Percentiles rank a stretch among this genome's conserved stretches.
phyloP scores from a whole-genome alignment of 2,329 filamentous ascomycete species.

The Cytospora piceae region DNA sequence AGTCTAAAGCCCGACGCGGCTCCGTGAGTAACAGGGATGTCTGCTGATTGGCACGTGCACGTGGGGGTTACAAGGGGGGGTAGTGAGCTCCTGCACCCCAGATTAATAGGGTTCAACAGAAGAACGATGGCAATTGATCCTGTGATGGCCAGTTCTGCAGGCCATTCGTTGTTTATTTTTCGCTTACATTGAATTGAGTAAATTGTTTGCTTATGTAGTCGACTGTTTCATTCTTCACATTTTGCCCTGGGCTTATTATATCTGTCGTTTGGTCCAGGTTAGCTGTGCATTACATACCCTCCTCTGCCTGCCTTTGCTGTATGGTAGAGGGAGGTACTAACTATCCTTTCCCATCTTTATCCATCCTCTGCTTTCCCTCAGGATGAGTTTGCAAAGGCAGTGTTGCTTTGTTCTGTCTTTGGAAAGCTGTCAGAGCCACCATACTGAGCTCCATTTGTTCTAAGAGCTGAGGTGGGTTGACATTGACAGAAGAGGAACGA shows the following conservation, averaged over 20 bases:
- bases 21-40: conserved; percentile 4
- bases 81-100: not conserved
- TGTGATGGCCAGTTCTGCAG: not conserved
- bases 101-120: too few species aligned
- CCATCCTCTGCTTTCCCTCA: not conserved
- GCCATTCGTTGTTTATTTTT: too few species aligned
- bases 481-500: not conserved
- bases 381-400: not conserved
- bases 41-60: conserved; percentile 1
- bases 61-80: not conserved
- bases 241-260: too few species aligned
- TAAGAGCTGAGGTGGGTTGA: too few species aligned
- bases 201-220: not conserved
- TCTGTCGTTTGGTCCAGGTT: too few species aligned
- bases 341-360: not conserved
- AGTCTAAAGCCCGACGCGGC: conserved; percentile 35
- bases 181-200: too few species aligned
- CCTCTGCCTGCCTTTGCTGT: not conserved
- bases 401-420: not conserved
- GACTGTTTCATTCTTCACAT: not conserved
- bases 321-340: not conserved
- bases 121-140: too few species aligned
- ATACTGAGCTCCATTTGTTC: too few species aligned
- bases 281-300: not conserved
- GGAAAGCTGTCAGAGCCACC: not conserved